phyloP scores from a whole-genome alignment of 495 filamentous ascomycete genomes.

The Neurospora sp. region DNA sequence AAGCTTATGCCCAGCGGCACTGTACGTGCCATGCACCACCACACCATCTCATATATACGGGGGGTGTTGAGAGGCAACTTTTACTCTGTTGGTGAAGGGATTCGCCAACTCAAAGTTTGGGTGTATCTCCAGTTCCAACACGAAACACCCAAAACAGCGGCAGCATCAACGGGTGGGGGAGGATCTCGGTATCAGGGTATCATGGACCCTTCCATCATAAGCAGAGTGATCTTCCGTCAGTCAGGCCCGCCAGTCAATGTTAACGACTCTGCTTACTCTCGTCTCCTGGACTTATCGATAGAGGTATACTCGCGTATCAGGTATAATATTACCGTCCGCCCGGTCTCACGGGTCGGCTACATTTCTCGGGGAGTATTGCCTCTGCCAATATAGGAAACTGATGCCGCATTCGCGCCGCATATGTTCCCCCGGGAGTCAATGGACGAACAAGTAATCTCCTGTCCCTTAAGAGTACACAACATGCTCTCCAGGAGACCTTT shows the following conservation, averaged over 20 bases:
- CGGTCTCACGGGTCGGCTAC: background rate
- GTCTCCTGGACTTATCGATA: background rate
- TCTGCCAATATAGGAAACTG: background rate
- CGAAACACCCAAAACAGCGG: background rate
- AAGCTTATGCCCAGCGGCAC: background rate
- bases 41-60: background rate
- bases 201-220: background rate
- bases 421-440: background rate
- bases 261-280: background rate
- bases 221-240: background rate
- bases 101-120: background rate
- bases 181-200: background rate
- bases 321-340: background rate
- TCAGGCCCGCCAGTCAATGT: background rate
- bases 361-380: background rate
- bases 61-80: background rate
- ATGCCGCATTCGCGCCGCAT: background rate
- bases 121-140: background rate
- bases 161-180: background rate
- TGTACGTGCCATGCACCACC: background rate
- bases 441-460: background rate
- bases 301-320: background rate
- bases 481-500: background rate
- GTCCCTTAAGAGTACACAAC: background rate
- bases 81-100: background rate